phyloP scores from a whole-genome alignment of 2,329 filamentous ascomycete genomes.

The Cytospora leucostoma region DNA sequence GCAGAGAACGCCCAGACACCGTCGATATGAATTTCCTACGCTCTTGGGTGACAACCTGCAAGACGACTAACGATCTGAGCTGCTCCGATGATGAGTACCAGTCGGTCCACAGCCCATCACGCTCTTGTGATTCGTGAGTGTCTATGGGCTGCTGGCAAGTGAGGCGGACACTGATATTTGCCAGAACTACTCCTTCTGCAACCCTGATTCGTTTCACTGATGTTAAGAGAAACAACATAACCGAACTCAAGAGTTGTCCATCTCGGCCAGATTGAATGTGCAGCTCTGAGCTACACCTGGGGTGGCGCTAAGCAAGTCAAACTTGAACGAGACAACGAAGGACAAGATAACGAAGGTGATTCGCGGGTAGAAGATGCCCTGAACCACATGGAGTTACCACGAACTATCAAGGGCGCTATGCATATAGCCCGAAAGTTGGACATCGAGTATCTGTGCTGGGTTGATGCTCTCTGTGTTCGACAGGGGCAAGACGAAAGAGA shows the following conservation, averaged over 20 bases:
- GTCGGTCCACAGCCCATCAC: neutral
- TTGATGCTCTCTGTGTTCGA: conserved; percentile 8
- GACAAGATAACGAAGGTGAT: no score
- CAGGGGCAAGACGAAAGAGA: neutral
- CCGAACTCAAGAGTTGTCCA: neutral
- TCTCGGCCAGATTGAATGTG: neutral
- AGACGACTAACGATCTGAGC: neutral
- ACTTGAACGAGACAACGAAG: neutral
- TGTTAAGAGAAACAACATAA: neutral
- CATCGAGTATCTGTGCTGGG: conserved; percentile 6
- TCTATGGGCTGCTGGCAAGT: neutral
- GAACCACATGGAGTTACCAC: neutral
- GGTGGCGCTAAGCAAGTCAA: neutral
- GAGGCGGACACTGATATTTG: neutral
- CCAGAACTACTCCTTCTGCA: neutral
- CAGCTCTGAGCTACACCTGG: neutral
- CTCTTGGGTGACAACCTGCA: neutral
- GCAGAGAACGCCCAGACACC: neutral
- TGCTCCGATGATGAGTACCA: neutral
- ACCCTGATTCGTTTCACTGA: neutral
- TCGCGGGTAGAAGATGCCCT: neutral
- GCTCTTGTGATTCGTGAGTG: neutral
- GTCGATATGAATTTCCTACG: neutral
- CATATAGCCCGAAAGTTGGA: neutral
- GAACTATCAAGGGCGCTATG: conserved; percentile 1